Evolutionary conservation across 805 yeast species (phyloP).

Genomic region (Saccharomycopsis fermentans): DNA sequence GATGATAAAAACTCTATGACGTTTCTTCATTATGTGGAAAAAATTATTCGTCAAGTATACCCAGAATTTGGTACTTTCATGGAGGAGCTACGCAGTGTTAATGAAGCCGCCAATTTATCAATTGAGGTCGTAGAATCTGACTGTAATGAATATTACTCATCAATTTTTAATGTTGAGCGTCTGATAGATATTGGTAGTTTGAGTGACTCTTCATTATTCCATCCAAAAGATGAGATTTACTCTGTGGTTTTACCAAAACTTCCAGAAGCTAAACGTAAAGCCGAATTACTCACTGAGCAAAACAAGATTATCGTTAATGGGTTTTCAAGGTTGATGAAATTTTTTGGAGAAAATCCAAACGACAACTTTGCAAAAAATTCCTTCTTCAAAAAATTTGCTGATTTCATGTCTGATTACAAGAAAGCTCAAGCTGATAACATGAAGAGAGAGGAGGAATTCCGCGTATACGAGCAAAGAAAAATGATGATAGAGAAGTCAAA

Average conservation of each 20-base stretch:
- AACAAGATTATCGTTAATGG: conserved; percentile 51
- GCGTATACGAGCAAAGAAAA: conserved; percentile 68
- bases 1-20: conserved; percentile 82
- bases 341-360: conserved; percentile 80
- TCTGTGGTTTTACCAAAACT: conserved; percentile 51
- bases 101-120: conserved; percentile 59
- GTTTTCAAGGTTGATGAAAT: conserved; percentile 62
- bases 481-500: conserved; percentile 30
- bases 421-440: conserved; percentile 72
- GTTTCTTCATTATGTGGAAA: conserved; percentile 87
- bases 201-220: conserved; percentile 67
- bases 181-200: conserved; percentile 77
- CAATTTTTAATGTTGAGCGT: conserved; percentile 57
- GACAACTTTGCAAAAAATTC: conserved; percentile 58
- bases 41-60: conserved; percentile 70
- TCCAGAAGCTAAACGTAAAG: conserved; percentile 66
- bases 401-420: conserved; percentile 69
- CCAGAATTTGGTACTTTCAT: conserved; percentile 69
- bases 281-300: conserved; percentile 54
- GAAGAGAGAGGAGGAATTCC: conserved; percentile 71
- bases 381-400: conserved; percentile 72
- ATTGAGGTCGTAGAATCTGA: conserved; percentile 74
- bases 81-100: conserved; percentile 55
- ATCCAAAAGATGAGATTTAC: conserved; percentile 73
- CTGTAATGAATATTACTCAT: conserved; percentile 50